A percentile compares a stretch with the other conserved stretches of the same genome.
phyloP scores from a whole-genome alignment of 2,329 filamentous ascomycete genomes.

The Ophiocordyceps australis region DNA sequence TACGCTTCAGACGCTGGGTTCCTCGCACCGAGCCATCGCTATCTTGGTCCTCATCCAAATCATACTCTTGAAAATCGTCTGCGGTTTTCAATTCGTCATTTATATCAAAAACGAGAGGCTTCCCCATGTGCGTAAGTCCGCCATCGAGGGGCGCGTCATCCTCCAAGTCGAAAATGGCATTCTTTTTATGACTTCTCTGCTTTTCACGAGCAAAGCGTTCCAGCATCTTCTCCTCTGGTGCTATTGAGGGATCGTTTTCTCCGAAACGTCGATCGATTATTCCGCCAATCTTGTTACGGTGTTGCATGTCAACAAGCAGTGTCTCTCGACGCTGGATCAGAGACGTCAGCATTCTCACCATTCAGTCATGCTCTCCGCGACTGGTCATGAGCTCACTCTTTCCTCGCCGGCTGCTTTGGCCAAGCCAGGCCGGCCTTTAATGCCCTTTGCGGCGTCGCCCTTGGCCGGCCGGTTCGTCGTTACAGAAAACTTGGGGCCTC shows the following conservation, averaged over 20 bases:
- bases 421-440: slow-evolving; percentile 61
- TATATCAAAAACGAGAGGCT: slow-evolving; percentile 47
- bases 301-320: slow-evolving; percentile 75
- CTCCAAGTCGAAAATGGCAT: slow-evolving; percentile 77
- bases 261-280: slow-evolving; percentile 88
- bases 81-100: slow-evolving; percentile 21
- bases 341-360: slow-evolving; percentile 5
- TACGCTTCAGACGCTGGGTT: slow-evolving; percentile 34
- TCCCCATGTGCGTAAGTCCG: slow-evolving; percentile 65
- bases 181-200: slow-evolving; percentile 58
- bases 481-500: slow-evolving; percentile 71
- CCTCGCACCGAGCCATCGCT: slow-evolving; percentile 36
- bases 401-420: slow-evolving; percentile 79
- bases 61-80: slow-evolving; percentile 74
- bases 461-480: slow-evolving; percentile 44
- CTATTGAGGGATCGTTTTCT: slow-evolving; percentile 88
- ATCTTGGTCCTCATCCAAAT: slow-evolving; percentile 43
- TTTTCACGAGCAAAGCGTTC: slow-evolving; percentile 85
- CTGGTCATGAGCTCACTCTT: slow-evolving; percentile 30
- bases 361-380: too few relatives aligned
- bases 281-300: slow-evolving; percentile 77
- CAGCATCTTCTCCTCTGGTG: slow-evolving; percentile 78
- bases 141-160: slow-evolving; percentile 42
- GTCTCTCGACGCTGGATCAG: slow-evolving; percentile 51
- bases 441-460: slow-evolving; percentile 33